Evolutionary conservation across 177 flowering plant species (phyloP), one percentile per base, ranked within the genome.

Genomic region (Vitis hybrid): DNA sequence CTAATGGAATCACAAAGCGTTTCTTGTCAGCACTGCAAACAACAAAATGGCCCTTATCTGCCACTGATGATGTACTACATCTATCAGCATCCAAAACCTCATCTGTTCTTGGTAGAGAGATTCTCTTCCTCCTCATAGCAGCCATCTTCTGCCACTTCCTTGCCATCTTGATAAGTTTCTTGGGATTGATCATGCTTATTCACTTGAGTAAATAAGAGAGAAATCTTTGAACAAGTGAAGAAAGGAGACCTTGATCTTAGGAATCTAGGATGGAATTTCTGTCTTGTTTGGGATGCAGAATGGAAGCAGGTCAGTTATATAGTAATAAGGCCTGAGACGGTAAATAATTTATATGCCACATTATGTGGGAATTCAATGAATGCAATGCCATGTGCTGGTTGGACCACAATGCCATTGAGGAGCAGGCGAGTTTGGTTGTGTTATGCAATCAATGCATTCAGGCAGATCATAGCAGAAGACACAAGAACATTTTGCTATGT

Each of bases 31-130:
- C 21, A 11, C 56, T 65, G 58, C 51, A 65, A 5, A 67, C 75
- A 5, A 73, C 63, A 63, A 79, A 79, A 31, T 79, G 77, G 10
- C 77, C 82, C 16, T 73, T 71, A 1, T 68, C 66, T 22, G 77
- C 77, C 8, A 62, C 70, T 15, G 56, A 8, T n/a, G 73, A 60
- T 52, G 65, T 16, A 1, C 21, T 29, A 4, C 22, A 19, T 2
- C 2, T 22, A 22, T 52, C 18, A 2, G 15, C 29, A 26, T 26
- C 51, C 26, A 18, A 18, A 26, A 3, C 14, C 11, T 18, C 16
- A 3, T 1, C 59, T 48, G 7, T 6, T 18, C 31, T 13, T 67
- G 22, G 68, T 1, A 39, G 29, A 14, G 74, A 59, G 9, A 70
- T 66, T 55, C 67, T 66, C 49, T 49, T 70, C 21, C 67, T 66